Conservation (phyloP, 495 filamentous ascomycete species). For the Copromyces sp. region DNA sequence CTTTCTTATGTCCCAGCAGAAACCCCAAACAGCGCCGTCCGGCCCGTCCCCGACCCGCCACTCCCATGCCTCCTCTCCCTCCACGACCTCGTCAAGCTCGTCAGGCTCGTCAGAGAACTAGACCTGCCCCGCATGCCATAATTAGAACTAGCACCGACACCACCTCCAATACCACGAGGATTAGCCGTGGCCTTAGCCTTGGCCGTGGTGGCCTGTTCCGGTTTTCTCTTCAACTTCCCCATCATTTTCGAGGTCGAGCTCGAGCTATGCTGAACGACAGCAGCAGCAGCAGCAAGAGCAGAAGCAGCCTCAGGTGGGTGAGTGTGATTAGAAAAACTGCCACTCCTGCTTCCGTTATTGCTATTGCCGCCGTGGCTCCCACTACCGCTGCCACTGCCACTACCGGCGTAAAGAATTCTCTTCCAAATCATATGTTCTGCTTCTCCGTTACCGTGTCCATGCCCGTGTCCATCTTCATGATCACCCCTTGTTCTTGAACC, state of each 20-base stretch:
- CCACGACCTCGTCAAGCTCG: neutral
- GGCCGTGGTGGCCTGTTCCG: neutral
- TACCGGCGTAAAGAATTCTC: neutral
- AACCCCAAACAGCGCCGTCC: neutral
- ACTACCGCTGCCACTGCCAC: neutral
- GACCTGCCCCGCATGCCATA: neutral
- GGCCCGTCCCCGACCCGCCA: neutral
- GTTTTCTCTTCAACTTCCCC: neutral
- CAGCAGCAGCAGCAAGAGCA: neutral
- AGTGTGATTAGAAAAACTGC: neutral
- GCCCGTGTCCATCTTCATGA: neutral
- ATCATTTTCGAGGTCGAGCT: neutral
- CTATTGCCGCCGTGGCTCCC: neutral
- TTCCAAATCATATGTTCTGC: neutral
- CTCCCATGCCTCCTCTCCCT: neutral
- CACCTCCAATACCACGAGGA: neutral
- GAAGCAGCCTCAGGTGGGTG: neutral
- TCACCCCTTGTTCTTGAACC: neutral
- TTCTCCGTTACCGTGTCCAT: neutral
- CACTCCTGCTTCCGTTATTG: neutral
- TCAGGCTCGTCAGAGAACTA: neutral
- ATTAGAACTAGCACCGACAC: neutral
- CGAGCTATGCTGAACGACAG: neutral
- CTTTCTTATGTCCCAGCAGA: neutral
- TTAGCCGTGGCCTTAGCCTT: neutral